These are phyloP conservation scores for Microdochium bolleyi DNA, from an alignment of 2,329 filamentous ascomycete species.

Conservation along the genomic window DNA sequence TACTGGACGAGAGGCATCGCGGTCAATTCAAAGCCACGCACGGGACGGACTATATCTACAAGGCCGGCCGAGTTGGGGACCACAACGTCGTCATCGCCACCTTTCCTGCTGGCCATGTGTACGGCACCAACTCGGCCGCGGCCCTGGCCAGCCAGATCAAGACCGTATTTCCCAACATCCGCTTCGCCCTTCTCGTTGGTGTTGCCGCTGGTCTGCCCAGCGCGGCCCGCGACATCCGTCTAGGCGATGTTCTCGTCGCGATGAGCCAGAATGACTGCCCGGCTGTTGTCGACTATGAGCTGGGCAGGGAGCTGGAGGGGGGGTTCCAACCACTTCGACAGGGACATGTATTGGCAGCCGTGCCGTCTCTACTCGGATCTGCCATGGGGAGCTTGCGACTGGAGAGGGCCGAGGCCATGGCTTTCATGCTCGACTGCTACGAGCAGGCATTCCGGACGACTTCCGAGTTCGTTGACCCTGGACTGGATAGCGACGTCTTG, in stretches of 20 bases:
- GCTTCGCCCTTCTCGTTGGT: constrained; percentile 17
- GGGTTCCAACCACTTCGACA: neutral
- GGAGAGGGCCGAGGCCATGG: constrained; percentile 2
- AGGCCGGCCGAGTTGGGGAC: neutral
- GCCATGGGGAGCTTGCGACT: neutral
- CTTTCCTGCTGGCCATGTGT: neutral
- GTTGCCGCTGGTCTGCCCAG: constrained; percentile 18
- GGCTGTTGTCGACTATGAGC: neutral
- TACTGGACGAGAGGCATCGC: neutral
- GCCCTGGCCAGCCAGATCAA: neutral
- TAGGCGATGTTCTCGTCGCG: neutral
- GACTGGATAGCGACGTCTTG: neutral
- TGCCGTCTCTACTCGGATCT: constrained; percentile 9
- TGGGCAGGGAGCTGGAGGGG: constrained; percentile 5
- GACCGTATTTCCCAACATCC: constrained; percentile 14
- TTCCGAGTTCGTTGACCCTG: neutral
- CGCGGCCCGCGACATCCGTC: neutral
- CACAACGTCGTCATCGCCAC: constrained; percentile 1
- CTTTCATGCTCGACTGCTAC: neutral
- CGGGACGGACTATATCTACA: neutral
- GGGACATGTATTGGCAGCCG: neutral
- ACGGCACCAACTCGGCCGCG: neutral
- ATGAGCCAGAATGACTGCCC: neutral
- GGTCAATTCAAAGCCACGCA: neutral
- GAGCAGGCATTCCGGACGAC: neutral